Base-by-base conservation (phyloP, 352 stramenopile genomes). In the Globisporangium yorkense region DNA sequence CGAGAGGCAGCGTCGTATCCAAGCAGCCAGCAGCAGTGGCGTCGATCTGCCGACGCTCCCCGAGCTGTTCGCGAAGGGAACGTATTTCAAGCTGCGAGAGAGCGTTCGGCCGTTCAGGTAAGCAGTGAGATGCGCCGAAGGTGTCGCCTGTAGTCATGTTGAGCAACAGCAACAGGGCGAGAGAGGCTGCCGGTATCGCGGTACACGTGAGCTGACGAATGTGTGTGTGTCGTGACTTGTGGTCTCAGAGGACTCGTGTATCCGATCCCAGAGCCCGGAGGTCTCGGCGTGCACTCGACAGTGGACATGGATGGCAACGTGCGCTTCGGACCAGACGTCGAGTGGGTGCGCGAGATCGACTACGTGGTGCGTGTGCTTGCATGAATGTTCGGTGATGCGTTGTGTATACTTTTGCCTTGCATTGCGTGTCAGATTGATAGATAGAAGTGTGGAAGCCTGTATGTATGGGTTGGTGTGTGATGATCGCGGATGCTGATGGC, bases 221-320 rank as follows among this genome's bases (percentile, higher is more conserved):
- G 21, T 24, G 21, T 24, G 21, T 41, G 1, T 13, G 37, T 43
- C 37, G 37, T 18, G 10, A 43, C 37, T 24, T 35, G 35, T 53
- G 5, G 51, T 48, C 41, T 6, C 59, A 90, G 80, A 24, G 84
- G 88, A 40, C 81, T 99, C 24, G 82, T 99, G 47, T 99, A 99
- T 71, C 96, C 97, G 31, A 84, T 99, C 16, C 96, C 96, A 37
- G 94, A 98, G 63, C 61, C 79, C 29, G 95, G 94, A 44, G 97
- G 96, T 2, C 80, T 99, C 12, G 97, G 97, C 37, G 87, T 99
- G 0, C 97, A 99, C 77, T 89, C 96, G 10, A 99, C 96, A 5
- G 74, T 99, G 18, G 27, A 99, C 70, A 64, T 98, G 41, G 66
- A 71, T n/a, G 92, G 93, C 29, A 89, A 91, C 49, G 79, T 96